Conservation (phyloP, 75 land plant genomes). For the Pinus tabuliformis region DNA sequence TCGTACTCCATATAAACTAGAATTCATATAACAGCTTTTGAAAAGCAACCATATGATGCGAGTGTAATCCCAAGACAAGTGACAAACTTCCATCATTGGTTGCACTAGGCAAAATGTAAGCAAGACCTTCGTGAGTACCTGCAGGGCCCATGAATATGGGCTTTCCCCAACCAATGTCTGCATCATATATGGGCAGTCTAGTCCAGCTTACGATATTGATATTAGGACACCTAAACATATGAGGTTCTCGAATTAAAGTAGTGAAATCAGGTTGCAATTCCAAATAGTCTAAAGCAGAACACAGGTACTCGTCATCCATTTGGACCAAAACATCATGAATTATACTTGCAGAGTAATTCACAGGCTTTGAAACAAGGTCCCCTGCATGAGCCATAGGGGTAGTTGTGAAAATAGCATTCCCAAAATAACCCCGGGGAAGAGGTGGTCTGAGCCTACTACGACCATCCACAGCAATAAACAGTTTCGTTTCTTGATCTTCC, state of each 20-base stretch:
- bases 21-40: slow-evolving; percentile 13
- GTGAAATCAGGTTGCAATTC: slow-evolving; percentile 53
- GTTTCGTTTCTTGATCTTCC: slow-evolving; percentile 37
- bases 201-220: slow-evolving; percentile 62
- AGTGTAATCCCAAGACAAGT: slow-evolving; percentile 12
- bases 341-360: slow-evolving; percentile 16
- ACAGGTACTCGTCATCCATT: slow-evolving; percentile 35
- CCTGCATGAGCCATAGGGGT: slow-evolving; percentile 40
- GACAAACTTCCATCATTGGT: slow-evolving; percentile 34
- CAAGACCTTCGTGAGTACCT: slow-evolving; percentile 40
- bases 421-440: slow-evolving; percentile 56
- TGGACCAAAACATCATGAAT: slow-evolving; percentile 25
- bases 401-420: slow-evolving; percentile 57
- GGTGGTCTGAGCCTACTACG: slow-evolving; percentile 32
- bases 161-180: slow-evolving; percentile 78
- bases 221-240: slow-evolving; percentile 60
- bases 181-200: slow-evolving; percentile 58
- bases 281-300: slow-evolving; percentile 47
- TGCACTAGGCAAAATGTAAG: slow-evolving; percentile 47
- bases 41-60: slow-evolving; percentile 41
- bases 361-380: slow-evolving; percentile 27
- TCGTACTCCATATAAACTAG: too few species aligned
- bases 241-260: slow-evolving; percentile 46
- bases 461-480: slow-evolving; percentile 54
- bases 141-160: slow-evolving; percentile 64